Evolutionary conservation across 371 early-diverging fungal species (phyloP).

Genomic region (Batkoa obscura): DNA sequence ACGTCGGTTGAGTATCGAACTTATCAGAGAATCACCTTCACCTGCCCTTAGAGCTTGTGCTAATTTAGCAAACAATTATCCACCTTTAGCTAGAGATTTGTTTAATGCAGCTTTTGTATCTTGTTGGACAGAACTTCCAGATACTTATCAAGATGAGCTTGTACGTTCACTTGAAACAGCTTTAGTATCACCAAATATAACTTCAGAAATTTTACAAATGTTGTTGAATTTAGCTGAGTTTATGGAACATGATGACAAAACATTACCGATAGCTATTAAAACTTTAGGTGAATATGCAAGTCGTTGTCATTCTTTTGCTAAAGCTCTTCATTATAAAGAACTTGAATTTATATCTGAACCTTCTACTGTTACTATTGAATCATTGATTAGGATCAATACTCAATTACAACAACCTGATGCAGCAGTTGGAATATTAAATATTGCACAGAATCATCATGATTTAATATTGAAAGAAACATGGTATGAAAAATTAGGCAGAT

Average conservation of each 20-base stretch:
- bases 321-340: conserved; percentile 93
- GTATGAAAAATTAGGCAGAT: conserved; percentile 86
- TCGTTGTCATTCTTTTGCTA: conserved; percentile 89
- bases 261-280: conserved; percentile 81
- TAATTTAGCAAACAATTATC: conserved; percentile 56
- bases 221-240: conserved; percentile 90
- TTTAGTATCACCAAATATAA: conserved; percentile 61
- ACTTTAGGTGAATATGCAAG: conserved; percentile 78
- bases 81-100: conserved; percentile 71
- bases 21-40: conserved; percentile 91
- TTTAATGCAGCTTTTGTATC: conserved; percentile 96
- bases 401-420: conserved; percentile 90
- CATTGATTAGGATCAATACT: conserved; percentile 88
- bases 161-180: conserved; percentile 73
- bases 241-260: conserved; percentile 95
- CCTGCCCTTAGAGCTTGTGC: conserved; percentile 87
- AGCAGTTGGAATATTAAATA: conserved; percentile 82
- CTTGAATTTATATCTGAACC: conserved; percentile 80
- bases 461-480: conserved; percentile 78
- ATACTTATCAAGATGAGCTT: conserved; percentile 83
- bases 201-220: conserved; percentile 80
- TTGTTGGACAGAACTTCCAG: conserved; percentile 85
- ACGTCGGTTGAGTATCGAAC: conserved; percentile 67
- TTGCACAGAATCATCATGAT: conserved; percentile 73
- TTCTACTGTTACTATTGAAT: conserved; percentile 69